phyloP scores from a whole-genome alignment of 2,329 filamentous ascomycete species.

The Pseudogymnoascus sp. region DNA sequence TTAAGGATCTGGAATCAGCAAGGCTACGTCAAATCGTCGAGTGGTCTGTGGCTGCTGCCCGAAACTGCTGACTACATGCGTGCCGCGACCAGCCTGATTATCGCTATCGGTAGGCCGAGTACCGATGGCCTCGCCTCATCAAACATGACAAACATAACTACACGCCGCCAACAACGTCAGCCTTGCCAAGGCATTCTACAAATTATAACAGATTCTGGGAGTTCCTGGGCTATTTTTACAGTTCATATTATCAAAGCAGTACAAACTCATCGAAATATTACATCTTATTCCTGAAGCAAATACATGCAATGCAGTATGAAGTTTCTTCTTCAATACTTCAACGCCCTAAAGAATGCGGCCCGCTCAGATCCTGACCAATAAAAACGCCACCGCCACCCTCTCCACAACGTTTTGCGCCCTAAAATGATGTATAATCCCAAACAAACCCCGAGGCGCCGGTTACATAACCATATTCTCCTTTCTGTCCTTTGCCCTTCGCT shows the following conservation, averaged over 20 bases:
- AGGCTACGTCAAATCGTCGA: constrained; percentile 8
- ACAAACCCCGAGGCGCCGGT: neutral
- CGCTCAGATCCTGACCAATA: constrained; percentile 8
- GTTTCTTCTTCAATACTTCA: constrained; percentile 3
- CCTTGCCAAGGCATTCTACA: neutral
- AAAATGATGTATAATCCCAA: constrained; percentile 9
- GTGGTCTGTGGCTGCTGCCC: constrained; percentile 3
- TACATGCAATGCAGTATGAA: constrained; percentile 4
- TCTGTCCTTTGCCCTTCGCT: constrained; percentile 14
- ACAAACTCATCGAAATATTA: neutral
- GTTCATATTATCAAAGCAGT: neutral
- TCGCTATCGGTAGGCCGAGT: constrained; percentile 3
- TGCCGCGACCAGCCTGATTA: neutral
- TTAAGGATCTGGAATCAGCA: neutral
- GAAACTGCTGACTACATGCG: neutral
- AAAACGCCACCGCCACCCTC: constrained; percentile 7
- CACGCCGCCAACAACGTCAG: neutral
- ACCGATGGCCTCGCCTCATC: neutral
- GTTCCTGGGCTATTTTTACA: neutral
- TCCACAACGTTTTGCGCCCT: neutral
- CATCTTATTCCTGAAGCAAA: neutral
- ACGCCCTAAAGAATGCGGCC: constrained; percentile 2
- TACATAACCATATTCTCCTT: constrained; percentile 22
- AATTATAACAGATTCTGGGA: neutral
- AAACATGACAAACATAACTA: neutral